Evolutionary conservation across 2,329 filamentous ascomycete genomes (phyloP), one percentile per base, ranked within the genome.

Genomic region (Microdochium bolleyi): DNA sequence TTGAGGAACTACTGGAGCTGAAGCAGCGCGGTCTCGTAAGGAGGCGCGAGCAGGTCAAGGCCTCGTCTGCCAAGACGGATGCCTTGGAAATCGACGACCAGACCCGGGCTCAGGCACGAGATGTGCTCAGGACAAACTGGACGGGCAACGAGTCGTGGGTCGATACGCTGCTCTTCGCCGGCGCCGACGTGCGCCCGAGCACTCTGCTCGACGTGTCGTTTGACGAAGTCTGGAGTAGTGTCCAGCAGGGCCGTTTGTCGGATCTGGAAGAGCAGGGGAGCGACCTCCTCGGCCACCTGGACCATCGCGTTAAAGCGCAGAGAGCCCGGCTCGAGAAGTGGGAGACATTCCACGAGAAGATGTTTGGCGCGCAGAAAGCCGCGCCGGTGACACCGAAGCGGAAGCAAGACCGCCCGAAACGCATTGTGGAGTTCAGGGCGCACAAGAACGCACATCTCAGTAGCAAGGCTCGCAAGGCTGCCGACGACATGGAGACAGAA

Each of bases 61-160:
- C 61, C 2, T 49, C 58, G 41, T 51, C 58, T 3, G 58, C 60
- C 49, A 63, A 60, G 53, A 55, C 58, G 24, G 56, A 57, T 0
- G 56, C 63, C 16, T 63, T 67, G 14, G 63, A 69, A 24, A 57
- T 75, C 7, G 67, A 76, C 0, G 70, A 75, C 11, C 69, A 75
- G 38, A 65, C 70, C 3, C 74, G 70, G 48, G 58, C 67, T 0
- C 72, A 80, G 38, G 70, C 89, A 53, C 77, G 84, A 59, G 80
- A 79, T 44, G 75, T 79, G 2, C 71, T 91, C 27, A 76, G 79
- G 34, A 83, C 84, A 55, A 89, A 90, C 58, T 96, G 91, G 91
- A 76, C 88, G 14, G 91, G 89, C 2, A 83, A 85, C 61, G 80
- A 85, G 54, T 78, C 82, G 53, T 92, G 90, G 85, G 78, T 89